Conservation (phyloP, 306 rosid species). For the Mimosa pudica region DNA sequence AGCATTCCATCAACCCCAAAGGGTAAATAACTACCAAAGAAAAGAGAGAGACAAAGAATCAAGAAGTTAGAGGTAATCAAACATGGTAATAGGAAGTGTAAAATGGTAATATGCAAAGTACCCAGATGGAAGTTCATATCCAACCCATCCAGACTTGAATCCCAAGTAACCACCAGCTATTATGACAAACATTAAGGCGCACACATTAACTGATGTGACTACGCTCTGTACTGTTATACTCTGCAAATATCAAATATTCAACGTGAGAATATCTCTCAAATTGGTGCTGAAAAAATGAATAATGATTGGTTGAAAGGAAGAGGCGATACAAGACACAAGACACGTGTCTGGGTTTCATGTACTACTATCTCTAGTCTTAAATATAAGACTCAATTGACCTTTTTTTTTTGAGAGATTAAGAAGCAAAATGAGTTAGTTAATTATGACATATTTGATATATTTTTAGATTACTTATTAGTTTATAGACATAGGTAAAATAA, state of each 20-base stretch:
- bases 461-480: too few relatives aligned
- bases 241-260: conserved; percentile 52
- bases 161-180: conserved; percentile 81
- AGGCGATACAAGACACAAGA: not conserved
- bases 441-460: too few relatives aligned
- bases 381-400: too few relatives aligned
- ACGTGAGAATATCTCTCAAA: conserved; percentile 10
- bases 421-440: too few relatives aligned
- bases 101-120: conserved; percentile 37
- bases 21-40: conserved; percentile 72
- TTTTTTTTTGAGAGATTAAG: too few relatives aligned
- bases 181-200: conserved; percentile 80
- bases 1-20: conserved; percentile 93
- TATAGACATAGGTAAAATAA: too few relatives aligned
- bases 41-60: not conserved
- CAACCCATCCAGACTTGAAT: conserved; percentile 92
- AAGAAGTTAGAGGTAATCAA: conserved; percentile 22
- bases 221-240: conserved; percentile 74
- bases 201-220: conserved; percentile 71
- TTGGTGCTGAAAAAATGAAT: conserved; percentile 12
- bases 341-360: not conserved
- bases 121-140: conserved; percentile 87
- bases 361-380: too few relatives aligned
- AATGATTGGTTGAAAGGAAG: not conserved
- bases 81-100: not conserved